Evolutionary conservation across 2,329 filamentous ascomycete genomes (phyloP).

Genomic region (Nemania bipapillata): DNA sequence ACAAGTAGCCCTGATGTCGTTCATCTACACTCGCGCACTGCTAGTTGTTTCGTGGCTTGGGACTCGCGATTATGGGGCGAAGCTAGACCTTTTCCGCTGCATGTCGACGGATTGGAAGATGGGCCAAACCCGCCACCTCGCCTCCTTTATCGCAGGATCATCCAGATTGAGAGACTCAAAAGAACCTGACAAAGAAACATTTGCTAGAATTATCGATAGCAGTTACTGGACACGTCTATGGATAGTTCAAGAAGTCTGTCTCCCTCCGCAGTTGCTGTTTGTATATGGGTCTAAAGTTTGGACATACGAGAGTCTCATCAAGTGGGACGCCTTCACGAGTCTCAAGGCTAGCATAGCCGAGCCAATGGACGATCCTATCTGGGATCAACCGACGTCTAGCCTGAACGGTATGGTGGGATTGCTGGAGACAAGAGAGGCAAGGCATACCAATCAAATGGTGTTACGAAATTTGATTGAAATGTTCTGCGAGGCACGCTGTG

Average conservation of each 20-base stretch:
- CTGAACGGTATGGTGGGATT: background rate
- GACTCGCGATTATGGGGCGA: background rate
- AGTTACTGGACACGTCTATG: conserved; percentile 31
- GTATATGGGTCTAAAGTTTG: conserved; percentile 27
- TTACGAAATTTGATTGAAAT: background rate
- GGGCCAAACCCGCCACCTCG: conserved; percentile 24
- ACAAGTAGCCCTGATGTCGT: conserved; percentile 16
- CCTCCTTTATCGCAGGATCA: background rate
- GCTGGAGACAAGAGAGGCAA: background rate
- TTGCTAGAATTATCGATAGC: conserved; percentile 4
- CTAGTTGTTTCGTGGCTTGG: conserved; percentile 32
- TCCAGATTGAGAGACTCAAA: background rate
- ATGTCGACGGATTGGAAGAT: conserved; percentile 18
- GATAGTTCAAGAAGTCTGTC: conserved; percentile 32
- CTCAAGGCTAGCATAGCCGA: no score
- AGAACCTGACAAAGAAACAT: background rate
- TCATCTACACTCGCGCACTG: conserved; percentile 31
- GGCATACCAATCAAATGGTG: background rate
- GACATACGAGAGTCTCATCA: conserved; percentile 6
- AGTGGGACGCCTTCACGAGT: background rate
- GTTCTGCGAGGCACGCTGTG: background rate
- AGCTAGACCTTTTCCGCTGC: background rate
- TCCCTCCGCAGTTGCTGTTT: conserved; percentile 13
- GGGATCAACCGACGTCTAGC: no score
- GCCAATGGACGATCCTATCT: no score